A percentile compares a stretch with the other conserved stretches of the same genome.
Evolutionary conservation across 129 eudicot species (phyloP).

Genomic region (Arctium minus): DNA sequence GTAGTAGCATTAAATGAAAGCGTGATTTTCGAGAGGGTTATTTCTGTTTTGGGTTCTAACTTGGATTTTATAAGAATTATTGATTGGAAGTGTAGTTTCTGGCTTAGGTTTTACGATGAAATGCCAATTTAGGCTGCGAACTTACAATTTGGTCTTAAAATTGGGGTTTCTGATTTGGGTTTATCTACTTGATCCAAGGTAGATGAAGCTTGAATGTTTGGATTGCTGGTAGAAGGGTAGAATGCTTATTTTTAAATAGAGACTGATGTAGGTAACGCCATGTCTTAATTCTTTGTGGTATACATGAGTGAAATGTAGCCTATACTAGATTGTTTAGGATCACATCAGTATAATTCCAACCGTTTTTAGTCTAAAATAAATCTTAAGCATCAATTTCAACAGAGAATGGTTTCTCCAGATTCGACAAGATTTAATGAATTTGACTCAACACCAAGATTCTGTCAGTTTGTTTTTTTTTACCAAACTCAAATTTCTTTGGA

Average conservation of each 20-base stretch:
- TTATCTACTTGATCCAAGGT: conserved; percentile 4
- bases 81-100: not conserved
- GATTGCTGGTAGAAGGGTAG: conserved; percentile 5
- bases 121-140: conserved; percentile 5
- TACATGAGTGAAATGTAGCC: not conserved
- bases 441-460: no score
- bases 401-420: not conserved
- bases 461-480: no score
- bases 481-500: no score
- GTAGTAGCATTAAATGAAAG: not conserved
- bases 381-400: not conserved
- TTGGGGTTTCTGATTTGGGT: conserved; percentile 16
- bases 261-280: not conserved
- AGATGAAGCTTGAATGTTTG: not conserved
- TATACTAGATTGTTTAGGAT: not conserved
- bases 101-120: conserved; percentile 1
- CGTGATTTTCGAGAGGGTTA: not conserved
- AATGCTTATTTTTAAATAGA: not conserved
- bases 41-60: not conserved
- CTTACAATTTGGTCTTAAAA: not conserved
- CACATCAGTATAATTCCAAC: not conserved
- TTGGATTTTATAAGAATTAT: not conserved
- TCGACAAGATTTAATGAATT: no score
- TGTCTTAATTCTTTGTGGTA: not conserved
- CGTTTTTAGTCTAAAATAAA: not conserved